Percentiles rank a stretch among this genome's conserved stretches.
phyloP scores from a whole-genome alignment of 805 yeast species.

The Pichia exigua region DNA sequence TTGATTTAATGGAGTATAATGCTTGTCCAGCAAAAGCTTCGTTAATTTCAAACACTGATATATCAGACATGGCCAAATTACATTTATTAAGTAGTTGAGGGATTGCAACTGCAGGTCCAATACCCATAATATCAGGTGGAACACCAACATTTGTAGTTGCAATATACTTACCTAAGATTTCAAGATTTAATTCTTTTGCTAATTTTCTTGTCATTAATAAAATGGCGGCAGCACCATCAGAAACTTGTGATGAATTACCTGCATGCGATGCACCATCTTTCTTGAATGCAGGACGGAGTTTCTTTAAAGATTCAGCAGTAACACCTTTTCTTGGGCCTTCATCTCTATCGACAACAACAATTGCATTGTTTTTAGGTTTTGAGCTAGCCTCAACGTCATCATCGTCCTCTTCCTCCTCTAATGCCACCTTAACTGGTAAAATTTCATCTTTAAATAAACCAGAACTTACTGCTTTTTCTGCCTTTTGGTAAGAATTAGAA shows the following conservation, averaged over 20 bases:
- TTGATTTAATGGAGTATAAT: slow-evolving; percentile 58
- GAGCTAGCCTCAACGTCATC: slow-evolving; percentile 31
- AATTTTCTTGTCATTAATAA: slow-evolving; percentile 76
- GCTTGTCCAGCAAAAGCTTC: slow-evolving; percentile 98
- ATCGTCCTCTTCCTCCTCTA: slow-evolving; percentile 51
- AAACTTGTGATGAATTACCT: slow-evolving; percentile 92
- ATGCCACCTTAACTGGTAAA: slow-evolving; percentile 63
- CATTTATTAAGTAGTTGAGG: slow-evolving; percentile 57
- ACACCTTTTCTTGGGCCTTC: slow-evolving; percentile 90
- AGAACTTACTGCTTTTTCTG: slow-evolving; percentile 58
- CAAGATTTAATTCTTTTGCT: slow-evolving; percentile 66
- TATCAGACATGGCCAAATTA: slow-evolving; percentile 48
- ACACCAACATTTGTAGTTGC: slow-evolving; percentile 82
- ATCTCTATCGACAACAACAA: slow-evolving; percentile 25
- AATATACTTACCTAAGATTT: slow-evolving; percentile 72
- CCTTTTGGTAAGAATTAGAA: slow-evolving; percentile 78
- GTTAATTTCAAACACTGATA: slow-evolving; percentile 78
- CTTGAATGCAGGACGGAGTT: slow-evolving; percentile 80
- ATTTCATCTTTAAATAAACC: slow-evolving; percentile 88
- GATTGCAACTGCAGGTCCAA: slow-evolving; percentile 95
- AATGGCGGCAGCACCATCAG: slow-evolving; percentile 94
- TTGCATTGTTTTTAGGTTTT: slow-evolving; percentile 18
- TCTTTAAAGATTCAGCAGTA: slow-evolving; percentile 65
- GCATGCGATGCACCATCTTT: slow-evolving; percentile 85
- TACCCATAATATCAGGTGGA: slow-evolving; percentile 96